These are phyloP conservation scores for Tricholoma furcatifolium DNA, from an alignment of 768 basidiomycete species.

Conservation along the genomic window DNA sequence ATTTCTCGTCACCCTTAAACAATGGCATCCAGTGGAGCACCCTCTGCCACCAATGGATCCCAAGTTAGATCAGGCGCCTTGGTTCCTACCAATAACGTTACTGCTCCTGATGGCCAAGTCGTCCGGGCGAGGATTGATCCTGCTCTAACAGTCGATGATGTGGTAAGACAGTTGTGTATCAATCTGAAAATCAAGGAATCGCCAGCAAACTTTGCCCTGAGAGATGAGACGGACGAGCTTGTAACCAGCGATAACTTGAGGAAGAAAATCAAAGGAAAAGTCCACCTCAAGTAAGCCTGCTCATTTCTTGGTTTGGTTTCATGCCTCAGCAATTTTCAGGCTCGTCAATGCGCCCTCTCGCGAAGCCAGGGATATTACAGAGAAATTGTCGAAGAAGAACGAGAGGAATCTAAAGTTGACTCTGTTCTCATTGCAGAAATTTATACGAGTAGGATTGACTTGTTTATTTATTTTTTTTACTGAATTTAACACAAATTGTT, in stretches of 20 bases:
- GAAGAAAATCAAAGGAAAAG: slow-evolving; percentile 77
- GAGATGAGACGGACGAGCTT: slow-evolving; percentile 80
- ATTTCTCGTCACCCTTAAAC: slow-evolving; percentile 6
- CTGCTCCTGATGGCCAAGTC: slow-evolving; percentile 69
- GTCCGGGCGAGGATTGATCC: slow-evolving; percentile 86
- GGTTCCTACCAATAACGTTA: slow-evolving; percentile 83
- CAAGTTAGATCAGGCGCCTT: slow-evolving; percentile 45
- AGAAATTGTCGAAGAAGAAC: slow-evolving; percentile 62
- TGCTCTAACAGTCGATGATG: slow-evolving; percentile 79
- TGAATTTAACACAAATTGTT: slow-evolving; percentile 1
- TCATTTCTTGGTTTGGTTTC: background rate
- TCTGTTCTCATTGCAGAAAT: slow-evolving; percentile 76
- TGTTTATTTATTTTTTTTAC: background rate
- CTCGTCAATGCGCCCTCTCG: slow-evolving; percentile 78
- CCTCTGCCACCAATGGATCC: slow-evolving; percentile 36
- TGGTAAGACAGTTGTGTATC: slow-evolving; percentile 77
- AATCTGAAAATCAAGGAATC: slow-evolving; percentile 79
- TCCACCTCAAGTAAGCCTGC: slow-evolving; percentile 61
- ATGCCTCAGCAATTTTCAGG: slow-evolving; percentile 32
- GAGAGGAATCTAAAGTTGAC: slow-evolving; percentile 64
- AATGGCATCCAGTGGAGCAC: slow-evolving; percentile 19
- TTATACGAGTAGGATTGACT: slow-evolving; percentile 58
- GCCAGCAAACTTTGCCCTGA: slow-evolving; percentile 68
- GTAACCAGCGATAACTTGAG: slow-evolving; percentile 87
- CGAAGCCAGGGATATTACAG: slow-evolving; percentile 75